phyloP scores from a whole-genome alignment of 2,329 filamentous ascomycete species.

The Paramyrothecium roridum region DNA sequence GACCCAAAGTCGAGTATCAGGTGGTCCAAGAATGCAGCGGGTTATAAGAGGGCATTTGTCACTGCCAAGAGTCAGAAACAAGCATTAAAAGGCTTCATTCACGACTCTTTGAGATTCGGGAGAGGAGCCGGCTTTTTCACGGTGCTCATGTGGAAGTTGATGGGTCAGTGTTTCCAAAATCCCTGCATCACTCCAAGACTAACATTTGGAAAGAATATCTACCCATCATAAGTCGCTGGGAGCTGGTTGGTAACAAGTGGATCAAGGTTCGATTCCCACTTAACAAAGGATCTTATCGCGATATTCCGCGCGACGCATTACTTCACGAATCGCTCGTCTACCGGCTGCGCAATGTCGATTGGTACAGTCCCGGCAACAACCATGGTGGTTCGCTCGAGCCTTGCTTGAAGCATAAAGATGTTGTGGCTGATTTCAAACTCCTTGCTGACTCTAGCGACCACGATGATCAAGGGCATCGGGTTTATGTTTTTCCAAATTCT shows the following conservation, averaged over 20 bases:
- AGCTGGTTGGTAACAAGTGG: slow-evolving; percentile 30
- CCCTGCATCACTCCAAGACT: background rate
- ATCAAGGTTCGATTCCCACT: slow-evolving; percentile 32
- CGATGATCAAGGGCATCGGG: too few relatives aligned
- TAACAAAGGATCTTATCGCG: slow-evolving; percentile 30
- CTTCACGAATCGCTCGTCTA: slow-evolving; percentile 34
- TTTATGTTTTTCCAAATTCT: too few relatives aligned
- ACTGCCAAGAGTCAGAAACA: slow-evolving; percentile 19
- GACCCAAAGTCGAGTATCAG: slow-evolving; percentile 27
- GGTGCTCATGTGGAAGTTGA: slow-evolving; percentile 38
- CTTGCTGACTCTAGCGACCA: too few relatives aligned
- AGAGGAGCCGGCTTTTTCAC: slow-evolving; percentile 32
- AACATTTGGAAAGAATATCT: slow-evolving; percentile 28
- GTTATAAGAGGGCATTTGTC: slow-evolving; percentile 29
- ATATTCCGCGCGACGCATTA: slow-evolving; percentile 35
- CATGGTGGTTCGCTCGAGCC: slow-evolving; percentile 23
- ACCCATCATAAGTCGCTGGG: slow-evolving; percentile 37
- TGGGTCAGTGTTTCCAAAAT: slow-evolving; percentile 28
- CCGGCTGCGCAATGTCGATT: slow-evolving; percentile 23
- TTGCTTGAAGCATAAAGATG: slow-evolving; percentile 23
- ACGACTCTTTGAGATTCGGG: slow-evolving; percentile 36
- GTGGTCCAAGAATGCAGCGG: slow-evolving; percentile 26
- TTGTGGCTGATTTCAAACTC: too few relatives aligned
- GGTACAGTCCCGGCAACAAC: slow-evolving; percentile 29
- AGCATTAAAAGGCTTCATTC: slow-evolving; percentile 29